Evolutionary conservation across 225 moss, liverwort and hornwort species (phyloP), one percentile per base, ranked within the genome.

Genomic region (Marchantia polymorpha): DNA sequence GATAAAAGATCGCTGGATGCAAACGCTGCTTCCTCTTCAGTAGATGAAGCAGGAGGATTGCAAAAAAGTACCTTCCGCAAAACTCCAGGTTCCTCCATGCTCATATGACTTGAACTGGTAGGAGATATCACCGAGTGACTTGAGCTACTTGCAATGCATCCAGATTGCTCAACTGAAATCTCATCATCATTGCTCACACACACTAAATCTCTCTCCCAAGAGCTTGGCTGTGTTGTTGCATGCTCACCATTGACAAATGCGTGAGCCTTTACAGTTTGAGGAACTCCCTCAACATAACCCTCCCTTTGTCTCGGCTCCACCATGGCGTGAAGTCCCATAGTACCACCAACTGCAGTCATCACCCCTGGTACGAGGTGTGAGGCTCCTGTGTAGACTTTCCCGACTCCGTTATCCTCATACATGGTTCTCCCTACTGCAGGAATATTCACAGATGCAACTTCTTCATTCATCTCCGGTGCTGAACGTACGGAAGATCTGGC

Each of bases 401-500:
- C n/a, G 22, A 39, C 55, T 79, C 53, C 76, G 17, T 67, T 30
- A 52, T 68, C 52, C 15, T 81, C 75, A 64, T 88, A 64, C 52
- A 30, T 39, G 55, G 77, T 54, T 75, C 81, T 85, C 52, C 83
- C 83, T 27, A 85, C 70, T 65, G 83, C 83, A 81, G 78, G 82
- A 51, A 76, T n/a, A 53, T 77, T 52, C 27, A 17, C 79, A 78
- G 83, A 85, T 49, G 77, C 67, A 64, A 78, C 56, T 52, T 66
- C 53, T 51, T 80, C 83, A 80, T 91, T 86, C 67, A 76, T 73
- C 65, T 84, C 85, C 70, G 87, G 82, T 78, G 88, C 79, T 1
- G 83, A 87, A 52, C 92, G 90, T 56, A 79, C 89, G 78, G 69
- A 88, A 60, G 93, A 92, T 82, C 95, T 95, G 91, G 55, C 51